Evolutionary conservation across 371 early-diverging fungal species (phyloP).

Genomic region (Capniomyces stellatus): DNA sequence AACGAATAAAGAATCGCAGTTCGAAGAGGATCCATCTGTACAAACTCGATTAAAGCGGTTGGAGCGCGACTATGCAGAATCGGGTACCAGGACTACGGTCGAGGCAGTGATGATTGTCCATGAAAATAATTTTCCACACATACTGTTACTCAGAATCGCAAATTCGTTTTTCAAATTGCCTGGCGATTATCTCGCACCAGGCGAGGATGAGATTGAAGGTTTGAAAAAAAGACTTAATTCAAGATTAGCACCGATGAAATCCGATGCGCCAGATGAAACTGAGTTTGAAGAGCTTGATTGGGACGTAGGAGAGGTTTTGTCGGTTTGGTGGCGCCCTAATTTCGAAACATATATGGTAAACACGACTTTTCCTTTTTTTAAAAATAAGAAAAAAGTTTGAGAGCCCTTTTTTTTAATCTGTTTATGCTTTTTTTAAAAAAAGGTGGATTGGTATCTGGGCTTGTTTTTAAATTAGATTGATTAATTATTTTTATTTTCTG

Average conservation of each 20-base stretch:
- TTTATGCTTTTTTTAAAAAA: no score
- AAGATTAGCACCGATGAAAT: slow-evolving; percentile 21
- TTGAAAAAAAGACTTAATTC: slow-evolving; percentile 37
- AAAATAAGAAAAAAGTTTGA: no score
- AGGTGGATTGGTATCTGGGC: no score
- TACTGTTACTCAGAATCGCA: slow-evolving; percentile 56
- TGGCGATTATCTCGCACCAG: slow-evolving; percentile 50
- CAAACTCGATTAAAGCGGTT: slow-evolving; percentile 40
- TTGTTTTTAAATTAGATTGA: no score
- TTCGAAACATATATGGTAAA: slow-evolving; percentile 58
- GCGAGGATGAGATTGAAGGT: slow-evolving; percentile 51
- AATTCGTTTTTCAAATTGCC: slow-evolving; percentile 64
- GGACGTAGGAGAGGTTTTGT: slow-evolving; percentile 52
- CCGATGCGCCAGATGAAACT: slow-evolving; percentile 6
- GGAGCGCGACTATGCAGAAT: slow-evolving; percentile 39
- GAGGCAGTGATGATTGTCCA: slow-evolving; percentile 63
- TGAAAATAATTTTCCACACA: slow-evolving; percentile 66
- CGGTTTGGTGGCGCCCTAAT: slow-evolving; percentile 59
- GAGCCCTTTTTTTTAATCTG: no score
- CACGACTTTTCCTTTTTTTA: no score
- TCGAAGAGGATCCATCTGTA: slow-evolving; percentile 54
- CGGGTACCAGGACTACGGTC: slow-evolving; percentile 51
- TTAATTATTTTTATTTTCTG: neutral
- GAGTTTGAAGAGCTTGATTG: slow-evolving; percentile 29
- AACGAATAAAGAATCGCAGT: slow-evolving; percentile 45